Evolutionary conservation across 2,329 filamentous ascomycete species (phyloP), one percentile per base, ranked within the genome.

Genomic region (Xylariaceae sp.): DNA sequence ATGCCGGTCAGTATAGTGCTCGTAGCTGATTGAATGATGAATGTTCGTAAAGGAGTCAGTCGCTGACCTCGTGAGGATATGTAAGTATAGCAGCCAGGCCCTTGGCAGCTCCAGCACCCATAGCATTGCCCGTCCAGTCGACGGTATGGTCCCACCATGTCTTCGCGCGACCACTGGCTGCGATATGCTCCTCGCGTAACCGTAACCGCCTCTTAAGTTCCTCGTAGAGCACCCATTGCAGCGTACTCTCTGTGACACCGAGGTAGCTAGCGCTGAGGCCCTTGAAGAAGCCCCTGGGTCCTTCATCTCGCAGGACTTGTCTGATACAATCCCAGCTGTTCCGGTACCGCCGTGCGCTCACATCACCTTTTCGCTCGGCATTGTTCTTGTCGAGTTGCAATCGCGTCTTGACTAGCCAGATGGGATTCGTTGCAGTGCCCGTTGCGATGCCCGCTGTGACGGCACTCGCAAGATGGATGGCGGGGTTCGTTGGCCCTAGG

Each of bases 211-310:
- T 76, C 79, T 96, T 97, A 78, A 95, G 85, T 70, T 92, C 87
- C 74, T 97, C 92, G 72, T 96, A 97, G 63, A 96, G 74, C 66
- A 95, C 86, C 91, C 91, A 96, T 70, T 97, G 92, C 65, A 96
- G 72, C 5, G 92, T 94, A 61, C 86, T 92, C 76, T 96, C 92
- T 2, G 87, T 87, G 18, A 95, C 90, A 21, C 92, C 92, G 0
- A 97, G 77, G 68, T 96, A 97, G 66, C 88, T 94, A 32, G 92
- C 92, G 61, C 87, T 94, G 73, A 97, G 81, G 47, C 92, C 92
- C 67, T 91, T 88, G 74, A 96, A 97, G 55, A 97, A 76, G 2
- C 91, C 90, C 34, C 80, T 76, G 43, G 95, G 72, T 0, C 92
- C 92, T 70, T 97, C 92, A 56, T 89, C 78, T 19, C 86, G 80